Evolutionary conservation across 1,284 basidiomycete genomes (phyloP).

Genomic region (Fomitopsis pinicola): DNA sequence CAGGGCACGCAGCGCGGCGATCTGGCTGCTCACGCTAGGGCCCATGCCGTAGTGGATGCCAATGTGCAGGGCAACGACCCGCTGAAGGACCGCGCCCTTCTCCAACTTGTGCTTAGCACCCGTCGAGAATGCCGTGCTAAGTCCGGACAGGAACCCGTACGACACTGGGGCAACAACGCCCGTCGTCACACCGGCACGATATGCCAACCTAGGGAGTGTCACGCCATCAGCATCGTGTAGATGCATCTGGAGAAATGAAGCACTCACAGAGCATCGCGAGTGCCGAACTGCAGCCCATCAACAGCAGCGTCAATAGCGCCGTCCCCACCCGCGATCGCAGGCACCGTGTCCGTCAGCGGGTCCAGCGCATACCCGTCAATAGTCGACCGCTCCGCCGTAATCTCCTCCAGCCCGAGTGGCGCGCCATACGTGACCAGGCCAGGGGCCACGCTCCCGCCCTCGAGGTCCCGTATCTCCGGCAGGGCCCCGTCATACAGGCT

Average conservation of each 20-base stretch:
- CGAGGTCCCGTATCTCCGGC: constrained; percentile 24
- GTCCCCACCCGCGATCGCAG: constrained; percentile 45
- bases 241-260: background rate
- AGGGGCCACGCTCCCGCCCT: constrained; percentile 42
- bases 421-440: constrained; percentile 33
- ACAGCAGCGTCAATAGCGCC: constrained; percentile 57
- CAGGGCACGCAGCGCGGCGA: constrained; percentile 58
- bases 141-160: constrained; percentile 40
- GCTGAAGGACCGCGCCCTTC: constrained; percentile 42
- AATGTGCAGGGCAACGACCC: constrained; percentile 49
- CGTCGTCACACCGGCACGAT: constrained; percentile 32
- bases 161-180: constrained; percentile 43
- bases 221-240: background rate
- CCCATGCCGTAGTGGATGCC: constrained; percentile 30
- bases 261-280: constrained; percentile 70
- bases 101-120: constrained; percentile 42
- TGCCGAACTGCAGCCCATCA: constrained; percentile 73
- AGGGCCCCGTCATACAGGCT: constrained; percentile 26
- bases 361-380: constrained; percentile 45
- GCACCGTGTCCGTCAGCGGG: constrained; percentile 40
- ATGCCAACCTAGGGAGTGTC: constrained; percentile 26
- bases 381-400: constrained; percentile 40
- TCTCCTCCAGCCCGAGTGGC: constrained; percentile 33
- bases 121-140: constrained; percentile 46
- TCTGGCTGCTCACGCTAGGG: constrained; percentile 58